These are phyloP conservation scores for Capronia epimyces DNA, from an alignment of 2,329 filamentous ascomycete genomes.

Conservation along the genomic window DNA sequence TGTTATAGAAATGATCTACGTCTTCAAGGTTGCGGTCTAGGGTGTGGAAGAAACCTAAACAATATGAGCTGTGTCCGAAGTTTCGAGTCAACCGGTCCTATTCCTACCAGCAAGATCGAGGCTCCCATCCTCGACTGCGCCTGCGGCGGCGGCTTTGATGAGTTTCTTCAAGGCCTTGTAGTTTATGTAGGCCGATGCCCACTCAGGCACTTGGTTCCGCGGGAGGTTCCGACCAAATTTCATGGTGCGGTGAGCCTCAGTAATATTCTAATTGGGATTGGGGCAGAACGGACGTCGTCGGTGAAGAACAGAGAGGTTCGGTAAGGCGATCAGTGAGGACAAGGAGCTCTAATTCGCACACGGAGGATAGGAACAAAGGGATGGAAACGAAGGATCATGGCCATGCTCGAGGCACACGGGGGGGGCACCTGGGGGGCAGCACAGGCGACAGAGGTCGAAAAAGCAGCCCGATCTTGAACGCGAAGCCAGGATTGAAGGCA, in stretches of 20 bases:
- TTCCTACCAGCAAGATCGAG: conserved; percentile 84
- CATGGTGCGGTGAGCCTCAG: conserved; percentile 35
- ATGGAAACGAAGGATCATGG: conserved; percentile 13
- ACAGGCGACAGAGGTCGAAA: background rate
- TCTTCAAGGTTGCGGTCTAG: conserved; percentile 96
- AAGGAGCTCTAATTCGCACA: conserved; percentile 23
- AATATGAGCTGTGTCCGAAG: conserved; percentile 20
- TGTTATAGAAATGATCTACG: conserved; percentile 95
- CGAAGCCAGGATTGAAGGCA: background rate
- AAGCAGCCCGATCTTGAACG: background rate
- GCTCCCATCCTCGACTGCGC: conserved; percentile 63
- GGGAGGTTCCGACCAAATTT: conserved; percentile 48
- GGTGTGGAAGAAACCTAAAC: conserved; percentile 87
- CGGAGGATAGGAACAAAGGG: conserved; percentile 25
- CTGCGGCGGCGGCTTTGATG: conserved; percentile 70
- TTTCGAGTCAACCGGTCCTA: conserved; percentile 32
- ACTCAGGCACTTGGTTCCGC: conserved; percentile 48
- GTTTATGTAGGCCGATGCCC: conserved; percentile 47
- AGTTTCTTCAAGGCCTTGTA: conserved; percentile 74
- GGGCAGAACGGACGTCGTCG: conserved; percentile 1
- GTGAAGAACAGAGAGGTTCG: conserved; percentile 1
- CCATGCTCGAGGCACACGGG: conserved; percentile 17
- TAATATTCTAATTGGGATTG: background rate
- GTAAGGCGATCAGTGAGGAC: conserved; percentile 10
- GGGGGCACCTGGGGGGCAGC: no score